These are phyloP conservation scores for Thalassia testudinum DNA, from an alignment of 116 monocot species.

Conservation along the genomic window DNA sequence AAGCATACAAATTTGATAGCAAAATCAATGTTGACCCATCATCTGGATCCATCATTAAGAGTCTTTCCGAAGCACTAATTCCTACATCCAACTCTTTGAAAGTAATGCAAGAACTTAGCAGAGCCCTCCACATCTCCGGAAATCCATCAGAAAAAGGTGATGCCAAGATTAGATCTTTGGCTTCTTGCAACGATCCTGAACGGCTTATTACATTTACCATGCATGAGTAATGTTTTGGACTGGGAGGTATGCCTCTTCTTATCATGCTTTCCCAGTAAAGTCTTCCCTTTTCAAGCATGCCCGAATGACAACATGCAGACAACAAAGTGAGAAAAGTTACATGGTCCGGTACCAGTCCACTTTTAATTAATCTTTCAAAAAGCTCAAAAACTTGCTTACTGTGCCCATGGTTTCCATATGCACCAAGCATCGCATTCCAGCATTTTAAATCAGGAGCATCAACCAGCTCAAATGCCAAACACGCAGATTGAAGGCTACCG, in stretches of 20 bases:
- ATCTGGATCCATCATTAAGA: conserved; percentile 38
- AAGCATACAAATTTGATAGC: conserved; percentile 86
- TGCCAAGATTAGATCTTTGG: conserved; percentile 42
- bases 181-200: conserved; percentile 49
- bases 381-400: conserved; percentile 47
- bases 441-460: conserved; percentile 57
- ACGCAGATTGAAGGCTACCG: conserved; percentile 35
- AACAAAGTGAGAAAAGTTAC: conserved; percentile 68
- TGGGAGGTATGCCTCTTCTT: conserved; percentile 35
- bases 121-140: conserved; percentile 60
- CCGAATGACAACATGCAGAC: conserved; percentile 64
- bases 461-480: conserved; percentile 27
- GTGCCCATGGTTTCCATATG: conserved; percentile 59
- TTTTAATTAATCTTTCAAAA: conserved; percentile 34
- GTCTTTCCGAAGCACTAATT: conserved; percentile 31
- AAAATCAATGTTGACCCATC: conserved; percentile 46
- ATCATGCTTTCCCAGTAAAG: conserved; percentile 70
- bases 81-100: conserved; percentile 40
- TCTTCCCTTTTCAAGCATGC: conserved; percentile 59
- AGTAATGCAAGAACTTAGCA: conserved; percentile 53
- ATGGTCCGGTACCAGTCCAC: conserved; percentile 43
- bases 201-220: conserved; percentile 63
- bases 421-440: conserved; percentile 86
- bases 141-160: conserved; percentile 38
- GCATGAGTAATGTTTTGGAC: conserved; percentile 68